These are phyloP conservation scores for Populus tremula DNA, from an alignment of 345 rosid genomes.

Conservation along the genomic window DNA sequence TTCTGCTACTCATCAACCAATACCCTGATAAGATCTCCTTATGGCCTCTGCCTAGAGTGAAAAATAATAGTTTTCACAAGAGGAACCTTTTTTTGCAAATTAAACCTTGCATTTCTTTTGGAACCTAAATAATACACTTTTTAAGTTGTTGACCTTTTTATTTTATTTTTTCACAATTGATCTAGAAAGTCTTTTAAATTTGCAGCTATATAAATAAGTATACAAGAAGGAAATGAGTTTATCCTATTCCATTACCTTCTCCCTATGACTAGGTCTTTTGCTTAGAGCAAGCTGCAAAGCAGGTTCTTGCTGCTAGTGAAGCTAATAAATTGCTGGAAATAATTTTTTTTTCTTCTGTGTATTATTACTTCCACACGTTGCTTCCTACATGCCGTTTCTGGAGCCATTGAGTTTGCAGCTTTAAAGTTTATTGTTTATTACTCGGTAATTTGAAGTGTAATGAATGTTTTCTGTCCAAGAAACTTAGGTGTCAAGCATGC, in stretches of 20 bases:
- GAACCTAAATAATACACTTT: not conserved
- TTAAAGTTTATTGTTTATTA: not conserved
- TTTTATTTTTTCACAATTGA: not conserved
- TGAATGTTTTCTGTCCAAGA: not conserved
- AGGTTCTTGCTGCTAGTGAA: not conserved
- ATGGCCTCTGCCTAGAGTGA: no score
- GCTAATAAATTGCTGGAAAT: not conserved
- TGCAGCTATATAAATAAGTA: not conserved
- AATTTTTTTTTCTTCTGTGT: not conserved
- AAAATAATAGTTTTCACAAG: not conserved
- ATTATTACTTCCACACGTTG: not conserved
- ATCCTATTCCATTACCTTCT: not conserved
- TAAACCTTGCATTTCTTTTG: not conserved
- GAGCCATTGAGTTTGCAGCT: conserved; percentile 1
- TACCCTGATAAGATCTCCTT: not conserved
- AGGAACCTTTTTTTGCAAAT: no score
- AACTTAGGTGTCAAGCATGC: not conserved
- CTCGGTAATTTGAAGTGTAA: not conserved
- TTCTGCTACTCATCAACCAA: not conserved
- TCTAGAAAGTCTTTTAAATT: not conserved
- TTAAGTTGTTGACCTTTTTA: not conserved
- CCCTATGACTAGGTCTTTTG: not conserved
- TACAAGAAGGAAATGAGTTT: no score
- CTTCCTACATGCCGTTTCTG: not conserved
- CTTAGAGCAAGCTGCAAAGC: not conserved